These are phyloP conservation scores for Trichoderma hamatum DNA, from an alignment of 2,329 filamentous ascomycete genomes.

Conservation along the genomic window DNA sequence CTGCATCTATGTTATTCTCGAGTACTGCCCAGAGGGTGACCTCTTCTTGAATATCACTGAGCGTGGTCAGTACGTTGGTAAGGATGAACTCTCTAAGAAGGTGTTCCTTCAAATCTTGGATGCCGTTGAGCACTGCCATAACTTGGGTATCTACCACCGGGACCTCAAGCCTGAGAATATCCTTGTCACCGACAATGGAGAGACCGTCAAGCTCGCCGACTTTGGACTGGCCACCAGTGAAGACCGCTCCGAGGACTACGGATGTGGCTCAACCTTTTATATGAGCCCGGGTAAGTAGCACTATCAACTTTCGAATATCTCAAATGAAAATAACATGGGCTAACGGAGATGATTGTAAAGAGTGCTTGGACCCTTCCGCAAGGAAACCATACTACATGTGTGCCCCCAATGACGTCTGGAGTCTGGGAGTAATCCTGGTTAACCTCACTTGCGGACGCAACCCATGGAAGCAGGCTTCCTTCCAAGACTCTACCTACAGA, in stretches of 20 bases:
- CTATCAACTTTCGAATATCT: slow-evolving; percentile 23
- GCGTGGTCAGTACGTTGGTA: slow-evolving; percentile 87
- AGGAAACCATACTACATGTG: slow-evolving; percentile 81
- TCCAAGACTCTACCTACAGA: slow-evolving; percentile 92
- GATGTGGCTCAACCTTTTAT: slow-evolving; percentile 97
- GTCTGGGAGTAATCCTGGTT: slow-evolving; percentile 94
- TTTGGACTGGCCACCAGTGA: slow-evolving; percentile 93
- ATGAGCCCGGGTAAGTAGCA: slow-evolving; percentile 89
- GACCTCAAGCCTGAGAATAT: slow-evolving; percentile 99
- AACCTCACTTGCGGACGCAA: slow-evolving; percentile 98
- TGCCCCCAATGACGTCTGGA: slow-evolving; percentile 96
- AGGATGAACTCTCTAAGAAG: slow-evolving; percentile 82
- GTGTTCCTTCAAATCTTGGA: slow-evolving; percentile 95
- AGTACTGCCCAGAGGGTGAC: slow-evolving; percentile 96
- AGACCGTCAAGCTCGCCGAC: slow-evolving; percentile 93
- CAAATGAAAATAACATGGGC: neutral
- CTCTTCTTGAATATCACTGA: slow-evolving; percentile 98
- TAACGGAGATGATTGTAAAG: slow-evolving; percentile 50
- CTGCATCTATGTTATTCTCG: slow-evolving; percentile 94
- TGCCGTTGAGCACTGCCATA: slow-evolving; percentile 94
- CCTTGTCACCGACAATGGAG: slow-evolving; percentile 83
- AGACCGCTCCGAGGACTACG: slow-evolving; percentile 85
- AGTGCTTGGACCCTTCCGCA: slow-evolving; percentile 82
- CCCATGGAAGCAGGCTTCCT: slow-evolving; percentile 95
- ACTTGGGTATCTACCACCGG: slow-evolving; percentile 90